Evolutionary conservation across 2,329 filamentous ascomycete species (phyloP).

Genomic region (Alternaria gansuensis): DNA sequence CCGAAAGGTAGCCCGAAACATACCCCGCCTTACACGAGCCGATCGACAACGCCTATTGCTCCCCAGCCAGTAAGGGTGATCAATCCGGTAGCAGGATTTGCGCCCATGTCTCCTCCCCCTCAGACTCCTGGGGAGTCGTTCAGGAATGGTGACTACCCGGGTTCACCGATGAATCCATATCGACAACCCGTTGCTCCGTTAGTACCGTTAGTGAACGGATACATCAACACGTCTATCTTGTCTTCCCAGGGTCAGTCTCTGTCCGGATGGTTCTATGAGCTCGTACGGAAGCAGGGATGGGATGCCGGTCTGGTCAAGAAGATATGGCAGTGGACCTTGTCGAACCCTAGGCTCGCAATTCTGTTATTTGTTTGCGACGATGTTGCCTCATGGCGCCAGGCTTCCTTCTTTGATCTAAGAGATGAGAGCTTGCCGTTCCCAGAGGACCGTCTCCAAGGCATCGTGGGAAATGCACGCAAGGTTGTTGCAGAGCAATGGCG

Average conservation of each 20-base stretch:
- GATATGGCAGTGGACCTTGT: conserved; percentile 54
- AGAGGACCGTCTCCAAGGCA: conserved; percentile 50
- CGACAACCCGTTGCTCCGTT: conserved; percentile 40
- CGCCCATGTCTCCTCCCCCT: conserved; percentile 45
- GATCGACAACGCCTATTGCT: conserved; percentile 51
- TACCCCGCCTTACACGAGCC: conserved; percentile 52
- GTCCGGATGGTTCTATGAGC: conserved; percentile 50
- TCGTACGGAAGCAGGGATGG: conserved; percentile 50
- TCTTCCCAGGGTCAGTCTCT: conserved; percentile 51
- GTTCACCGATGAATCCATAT: conserved; percentile 48
- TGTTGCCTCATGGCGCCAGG: conserved; percentile 51
- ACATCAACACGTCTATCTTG: conserved; percentile 49
- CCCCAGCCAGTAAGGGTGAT: conserved; percentile 50
- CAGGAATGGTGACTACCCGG: conserved; percentile 41
- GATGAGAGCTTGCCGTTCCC: conserved; percentile 52
- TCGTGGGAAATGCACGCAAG: conserved; percentile 50
- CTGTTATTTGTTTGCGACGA: conserved; percentile 53
- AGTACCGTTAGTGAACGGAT: conserved; percentile 48
- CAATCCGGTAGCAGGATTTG: conserved; percentile 46
- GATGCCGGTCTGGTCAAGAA: conserved; percentile 47
- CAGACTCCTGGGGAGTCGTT: conserved; percentile 45
- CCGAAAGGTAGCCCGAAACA: conserved; percentile 49
- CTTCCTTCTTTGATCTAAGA: conserved; percentile 50
- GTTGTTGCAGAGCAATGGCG: conserved; percentile 54
- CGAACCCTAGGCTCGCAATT: conserved; percentile 51